Evolutionary conservation across 306 rosid genomes (phyloP), one percentile per base, ranked within the genome.

Genomic region (Trifolium dubium): DNA sequence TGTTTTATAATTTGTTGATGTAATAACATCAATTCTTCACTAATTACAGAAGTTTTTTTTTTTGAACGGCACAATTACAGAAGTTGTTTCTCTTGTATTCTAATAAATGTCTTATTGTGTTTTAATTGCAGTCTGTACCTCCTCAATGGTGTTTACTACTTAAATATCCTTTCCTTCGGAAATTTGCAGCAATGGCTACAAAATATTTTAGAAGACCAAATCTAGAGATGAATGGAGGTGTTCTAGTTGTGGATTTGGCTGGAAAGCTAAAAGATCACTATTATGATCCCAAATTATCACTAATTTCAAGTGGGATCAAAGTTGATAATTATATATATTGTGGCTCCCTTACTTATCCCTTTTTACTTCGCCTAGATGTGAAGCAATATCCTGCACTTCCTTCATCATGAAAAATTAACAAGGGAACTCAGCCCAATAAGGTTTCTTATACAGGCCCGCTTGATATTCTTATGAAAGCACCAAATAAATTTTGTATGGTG

Each of bases 221-320:
- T 0, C 0, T 62, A 62, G 89, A 80, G 84, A 83, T 71, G 75
- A 74, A 78, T 72, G 74, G 87, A 4, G 96, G 96, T 17, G 75
- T 82, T 5, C 15, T 90, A 5, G 85, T 65, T 0, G 92, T 88
- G 30, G 77, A 87, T 81, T 67, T 88, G 83, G 81, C 74, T 75
- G 94, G 94, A 46, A 76, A 82, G 19, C 72, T 63, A 0, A 70
- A 4, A 12, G 76, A 64, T 5, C 78, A 84, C 18, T 88, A 86
- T 55, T 62, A 71, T 72, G 94, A 87, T 84, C 79, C 71, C 0
- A 64, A 30, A 2, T 53, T 88, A 74, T 6, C 83, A 41, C 0
- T 80, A 6, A 30, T 85, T 37, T 17, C 98, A 58, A 71, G 77
- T 67, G 98, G 86, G 31, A 34, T 84, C 58, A 89, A 81, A 87